Evolutionary conservation across 495 filamentous ascomycete species (phyloP).

Genomic region (Jackrogersella multiformis): DNA sequence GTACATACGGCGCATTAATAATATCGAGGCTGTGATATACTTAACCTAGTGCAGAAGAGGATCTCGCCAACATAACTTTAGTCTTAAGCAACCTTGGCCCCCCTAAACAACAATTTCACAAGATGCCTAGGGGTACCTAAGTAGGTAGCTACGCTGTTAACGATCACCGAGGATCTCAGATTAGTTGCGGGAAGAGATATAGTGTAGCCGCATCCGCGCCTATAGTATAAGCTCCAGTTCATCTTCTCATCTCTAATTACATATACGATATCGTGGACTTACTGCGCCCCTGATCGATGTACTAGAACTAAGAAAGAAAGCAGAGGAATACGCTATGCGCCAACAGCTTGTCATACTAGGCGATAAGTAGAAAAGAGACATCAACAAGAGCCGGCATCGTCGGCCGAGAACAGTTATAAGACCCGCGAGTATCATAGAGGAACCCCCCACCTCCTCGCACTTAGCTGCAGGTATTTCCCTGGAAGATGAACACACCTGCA

Average conservation of each 20-base stretch:
- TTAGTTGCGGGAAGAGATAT: constrained; percentile 21
- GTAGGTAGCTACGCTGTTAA: background rate
- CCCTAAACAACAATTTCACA: background rate
- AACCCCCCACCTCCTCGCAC: constrained; percentile 33
- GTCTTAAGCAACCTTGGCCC: background rate
- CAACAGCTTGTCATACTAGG: constrained; percentile 4
- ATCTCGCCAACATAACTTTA: no score
- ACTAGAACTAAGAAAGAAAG: constrained; percentile 15
- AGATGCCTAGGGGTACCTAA: no score
- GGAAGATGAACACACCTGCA: constrained; percentile 27
- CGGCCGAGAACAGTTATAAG: constrained; percentile 28
- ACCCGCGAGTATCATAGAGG: constrained; percentile 7
- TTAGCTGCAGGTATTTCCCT: constrained; percentile 29
- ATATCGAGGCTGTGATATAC: background rate
- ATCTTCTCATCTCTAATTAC: constrained; percentile 14
- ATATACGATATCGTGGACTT: constrained; percentile 15
- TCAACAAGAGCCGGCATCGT: constrained; percentile 17
- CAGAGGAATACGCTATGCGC: background rate
- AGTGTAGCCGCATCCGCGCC: constrained; percentile 15
- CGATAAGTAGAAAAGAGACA: background rate
- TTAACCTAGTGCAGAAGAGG: no score
- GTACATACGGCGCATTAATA: background rate
- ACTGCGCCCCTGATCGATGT: constrained; percentile 26
- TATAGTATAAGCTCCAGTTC: constrained; percentile 22
- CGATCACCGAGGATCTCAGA: constrained; percentile 23